Conservation (phyloP, 305 asterid species). For the Fraxinus angustifolia region DNA sequence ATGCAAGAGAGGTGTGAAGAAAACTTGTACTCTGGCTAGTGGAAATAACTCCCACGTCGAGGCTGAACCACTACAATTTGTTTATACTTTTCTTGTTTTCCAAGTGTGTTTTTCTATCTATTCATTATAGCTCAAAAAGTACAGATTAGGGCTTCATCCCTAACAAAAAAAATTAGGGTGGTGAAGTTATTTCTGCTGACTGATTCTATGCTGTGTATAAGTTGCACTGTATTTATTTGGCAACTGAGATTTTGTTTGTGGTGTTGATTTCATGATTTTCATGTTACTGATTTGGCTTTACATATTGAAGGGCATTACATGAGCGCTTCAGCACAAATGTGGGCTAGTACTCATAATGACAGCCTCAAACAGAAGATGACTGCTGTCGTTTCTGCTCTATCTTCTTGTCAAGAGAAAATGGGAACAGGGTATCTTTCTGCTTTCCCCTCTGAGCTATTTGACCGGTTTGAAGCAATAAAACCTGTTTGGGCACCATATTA, state of each 20-base stretch:
- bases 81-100: not conserved
- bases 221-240: not conserved
- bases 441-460: conserved; percentile 67
- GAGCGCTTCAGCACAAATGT: conserved; percentile 90
- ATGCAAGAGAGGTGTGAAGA: not conserved
- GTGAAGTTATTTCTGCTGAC: not conserved
- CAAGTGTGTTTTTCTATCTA: not conserved
- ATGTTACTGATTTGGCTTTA: conserved; percentile 3
- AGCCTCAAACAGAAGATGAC: conserved; percentile 57
- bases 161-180: not conserved
- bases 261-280: not conserved
- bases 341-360: conserved; percentile 80
- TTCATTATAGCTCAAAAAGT: not conserved
- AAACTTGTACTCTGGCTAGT: not conserved
- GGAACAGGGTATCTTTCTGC: conserved; percentile 91
- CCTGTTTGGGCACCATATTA: conserved; percentile 96
- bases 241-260: not conserved
- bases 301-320: conserved; percentile 64
- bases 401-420: conserved; percentile 62
- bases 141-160: not conserved
- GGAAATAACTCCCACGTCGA: not conserved
- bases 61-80: not conserved
- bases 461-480: conserved; percentile 60
- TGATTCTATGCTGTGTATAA: not conserved
- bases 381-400: conserved; percentile 54